A percentile compares a stretch with the other conserved stretches of the same genome.
Evolutionary conservation across 345 rosid species (phyloP).

Genomic region (Geranium brycei): DNA sequence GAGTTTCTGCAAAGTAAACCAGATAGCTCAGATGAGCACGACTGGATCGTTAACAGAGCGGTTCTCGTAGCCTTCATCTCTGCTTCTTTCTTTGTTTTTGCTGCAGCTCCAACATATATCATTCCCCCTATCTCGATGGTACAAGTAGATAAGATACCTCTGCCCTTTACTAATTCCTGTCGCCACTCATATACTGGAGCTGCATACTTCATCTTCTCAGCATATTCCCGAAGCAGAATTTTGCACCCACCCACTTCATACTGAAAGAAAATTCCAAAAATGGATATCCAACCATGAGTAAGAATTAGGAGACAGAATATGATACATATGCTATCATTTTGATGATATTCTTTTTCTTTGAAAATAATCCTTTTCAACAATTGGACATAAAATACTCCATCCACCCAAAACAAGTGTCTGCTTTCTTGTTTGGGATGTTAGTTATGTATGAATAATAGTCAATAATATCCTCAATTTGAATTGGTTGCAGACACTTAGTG

Average conservation of each 20-base stretch:
- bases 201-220: constrained; percentile 87
- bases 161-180: constrained; percentile 32
- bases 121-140: constrained; percentile 78
- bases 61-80: constrained; percentile 91
- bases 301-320: neutral
- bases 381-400: neutral
- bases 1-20: constrained; percentile 12
- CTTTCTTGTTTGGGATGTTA: too few species aligned
- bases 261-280: constrained; percentile 27
- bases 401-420: too few species aligned
- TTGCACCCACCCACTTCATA: constrained; percentile 80
- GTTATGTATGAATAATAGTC: too few species aligned
- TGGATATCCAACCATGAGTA: constrained; percentile 1
- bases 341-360: neutral
- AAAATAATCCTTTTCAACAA: neutral
- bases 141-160: constrained; percentile 33
- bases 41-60: constrained; percentile 62
- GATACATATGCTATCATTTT: neutral
- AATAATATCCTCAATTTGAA: too few species aligned
- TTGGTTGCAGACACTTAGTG: too few species aligned
- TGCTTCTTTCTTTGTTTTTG: constrained; percentile 67
- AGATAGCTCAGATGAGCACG: constrained; percentile 25
- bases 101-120: constrained; percentile 61
- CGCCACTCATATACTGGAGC: constrained; percentile 55
- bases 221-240: constrained; percentile 85